These are phyloP conservation scores for Podila epicladia DNA, from an alignment of 192 early-diverging fungal genomes.

Conservation along the genomic window DNA sequence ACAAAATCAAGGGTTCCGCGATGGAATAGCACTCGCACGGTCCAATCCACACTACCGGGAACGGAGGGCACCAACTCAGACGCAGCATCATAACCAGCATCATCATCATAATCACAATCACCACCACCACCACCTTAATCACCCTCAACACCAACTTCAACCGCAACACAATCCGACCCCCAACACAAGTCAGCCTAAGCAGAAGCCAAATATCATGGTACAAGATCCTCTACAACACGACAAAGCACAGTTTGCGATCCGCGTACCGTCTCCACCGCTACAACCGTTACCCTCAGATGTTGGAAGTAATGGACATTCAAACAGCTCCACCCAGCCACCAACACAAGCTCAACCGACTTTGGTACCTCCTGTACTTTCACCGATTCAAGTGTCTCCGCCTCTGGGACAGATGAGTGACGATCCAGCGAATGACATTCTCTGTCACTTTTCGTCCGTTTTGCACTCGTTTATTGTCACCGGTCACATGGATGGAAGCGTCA, in stretches of 20 bases:
- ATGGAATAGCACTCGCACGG: constrained; percentile 5
- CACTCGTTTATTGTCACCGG: constrained; percentile 55
- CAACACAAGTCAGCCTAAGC: neutral
- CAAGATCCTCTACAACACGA: constrained; percentile 33
- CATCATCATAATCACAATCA: neutral
- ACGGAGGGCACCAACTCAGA: neutral
- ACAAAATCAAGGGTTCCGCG: neutral
- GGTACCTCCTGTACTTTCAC: neutral
- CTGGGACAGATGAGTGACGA: constrained; percentile 1
- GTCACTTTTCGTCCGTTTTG: constrained; percentile 50
- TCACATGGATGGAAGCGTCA: constrained; percentile 56
- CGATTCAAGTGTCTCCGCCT: neutral
- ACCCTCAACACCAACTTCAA: neutral
- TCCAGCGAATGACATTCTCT: constrained; percentile 43
- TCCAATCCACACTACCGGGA: constrained; percentile 44
- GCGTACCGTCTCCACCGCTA: neutral
- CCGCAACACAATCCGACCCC: neutral
- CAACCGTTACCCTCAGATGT: too few relatives aligned
- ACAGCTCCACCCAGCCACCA: neutral
- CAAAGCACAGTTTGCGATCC: constrained; percentile 19
- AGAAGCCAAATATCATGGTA: constrained; percentile 29
- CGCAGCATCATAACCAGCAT: neutral
- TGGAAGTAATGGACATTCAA: neutral
- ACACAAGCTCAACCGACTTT: neutral
- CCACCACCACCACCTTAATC: neutral